Conservation (phyloP, 2,329 filamentous ascomycete species). For the Endothia cerciana region DNA sequence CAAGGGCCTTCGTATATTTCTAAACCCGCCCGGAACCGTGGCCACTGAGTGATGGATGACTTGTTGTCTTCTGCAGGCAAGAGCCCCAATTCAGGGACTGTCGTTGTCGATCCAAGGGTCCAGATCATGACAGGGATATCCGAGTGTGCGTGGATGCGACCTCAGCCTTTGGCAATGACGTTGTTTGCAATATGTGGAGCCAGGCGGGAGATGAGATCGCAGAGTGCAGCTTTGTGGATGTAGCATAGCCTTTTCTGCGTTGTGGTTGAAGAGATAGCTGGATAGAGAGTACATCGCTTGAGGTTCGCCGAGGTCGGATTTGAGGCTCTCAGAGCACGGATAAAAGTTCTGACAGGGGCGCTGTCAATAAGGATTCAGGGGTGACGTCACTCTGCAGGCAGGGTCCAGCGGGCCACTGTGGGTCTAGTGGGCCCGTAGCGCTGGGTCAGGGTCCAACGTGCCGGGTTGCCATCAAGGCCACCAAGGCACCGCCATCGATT, state of each 20-base stretch:
- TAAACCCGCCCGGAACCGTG: neutral
- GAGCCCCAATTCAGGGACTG: neutral
- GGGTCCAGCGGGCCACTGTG: too few relatives aligned
- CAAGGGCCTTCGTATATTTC: neutral
- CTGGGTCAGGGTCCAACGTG: constrained; percentile 4
- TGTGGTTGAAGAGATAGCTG: neutral
- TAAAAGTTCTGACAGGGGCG: too few relatives aligned
- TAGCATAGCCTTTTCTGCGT: neutral
- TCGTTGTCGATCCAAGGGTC: neutral
- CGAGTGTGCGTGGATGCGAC: neutral
- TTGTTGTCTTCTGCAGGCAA: neutral
- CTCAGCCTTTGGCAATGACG: neutral
- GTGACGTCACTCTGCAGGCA: neutral
- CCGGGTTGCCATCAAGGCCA: neutral
- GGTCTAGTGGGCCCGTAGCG: too few relatives aligned
- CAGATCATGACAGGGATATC: neutral
- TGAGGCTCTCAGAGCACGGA: neutral
- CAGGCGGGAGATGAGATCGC: neutral
- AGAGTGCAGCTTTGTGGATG: neutral
- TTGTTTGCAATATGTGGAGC: neutral
- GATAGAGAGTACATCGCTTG: too few relatives aligned
- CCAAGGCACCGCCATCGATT: neutral
- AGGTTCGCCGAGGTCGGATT: too few relatives aligned
- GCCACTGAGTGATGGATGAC: neutral
- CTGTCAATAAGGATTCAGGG: neutral